phyloP scores from a whole-genome alignment of 2,329 filamentous ascomycete species.

The Fusarium mangiferae region DNA sequence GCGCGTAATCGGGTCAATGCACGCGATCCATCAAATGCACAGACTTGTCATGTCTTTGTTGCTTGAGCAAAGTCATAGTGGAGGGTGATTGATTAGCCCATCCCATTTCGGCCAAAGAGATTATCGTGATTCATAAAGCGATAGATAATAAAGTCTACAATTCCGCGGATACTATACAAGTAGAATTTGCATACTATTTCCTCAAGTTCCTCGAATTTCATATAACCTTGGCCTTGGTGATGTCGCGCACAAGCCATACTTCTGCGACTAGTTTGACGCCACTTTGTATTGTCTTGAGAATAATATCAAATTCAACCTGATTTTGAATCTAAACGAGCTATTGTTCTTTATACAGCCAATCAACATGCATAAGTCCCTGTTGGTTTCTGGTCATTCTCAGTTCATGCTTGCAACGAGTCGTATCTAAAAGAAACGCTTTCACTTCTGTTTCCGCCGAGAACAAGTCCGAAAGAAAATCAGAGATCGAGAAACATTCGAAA shows the following conservation, averaged over 20 bases:
- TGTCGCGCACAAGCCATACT: background rate
- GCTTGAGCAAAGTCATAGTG: too few species aligned
- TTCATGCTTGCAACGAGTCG: background rate
- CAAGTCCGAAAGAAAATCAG: fast-evolving
- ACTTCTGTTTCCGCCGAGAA: fast-evolving
- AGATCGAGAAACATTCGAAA: fast-evolving
- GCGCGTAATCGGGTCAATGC: background rate
- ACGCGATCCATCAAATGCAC: background rate
- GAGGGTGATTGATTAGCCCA: fast-evolving
- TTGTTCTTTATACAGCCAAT: background rate
- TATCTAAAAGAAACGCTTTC: background rate
- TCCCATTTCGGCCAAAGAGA: fast-evolving
- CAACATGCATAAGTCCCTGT: fast-evolving
- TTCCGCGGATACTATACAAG: fast-evolving
- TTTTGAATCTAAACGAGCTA: fast-evolving
- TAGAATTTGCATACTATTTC: fast-evolving
- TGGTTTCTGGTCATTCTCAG: background rate
- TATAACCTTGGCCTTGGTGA: background rate
- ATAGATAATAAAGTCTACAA: fast-evolving
- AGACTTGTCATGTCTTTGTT: background rate
- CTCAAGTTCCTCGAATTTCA: background rate
- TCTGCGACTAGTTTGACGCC: background rate
- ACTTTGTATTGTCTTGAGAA: slow-evolving; percentile 9
- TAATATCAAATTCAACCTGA: background rate
- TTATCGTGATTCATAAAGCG: fast-evolving